phyloP scores from a whole-genome alignment of 352 stramenopile species.

The Lagenidium giganteum region DNA sequence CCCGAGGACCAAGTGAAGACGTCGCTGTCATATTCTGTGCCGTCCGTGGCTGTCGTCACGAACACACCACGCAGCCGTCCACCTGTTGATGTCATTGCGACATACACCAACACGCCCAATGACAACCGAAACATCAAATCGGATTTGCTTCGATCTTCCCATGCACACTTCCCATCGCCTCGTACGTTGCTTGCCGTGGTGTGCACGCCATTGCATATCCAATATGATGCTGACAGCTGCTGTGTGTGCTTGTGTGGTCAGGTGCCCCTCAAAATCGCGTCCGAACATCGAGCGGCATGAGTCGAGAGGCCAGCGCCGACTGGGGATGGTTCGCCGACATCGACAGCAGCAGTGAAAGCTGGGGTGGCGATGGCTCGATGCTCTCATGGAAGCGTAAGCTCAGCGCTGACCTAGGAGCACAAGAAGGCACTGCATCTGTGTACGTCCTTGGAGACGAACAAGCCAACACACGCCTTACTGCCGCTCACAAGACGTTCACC shows the following conservation, averaged over 20 bases:
- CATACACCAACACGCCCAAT: constrained; percentile 87
- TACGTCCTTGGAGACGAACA: constrained; percentile 83
- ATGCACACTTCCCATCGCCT: constrained; percentile 68
- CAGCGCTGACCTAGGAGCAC: constrained; percentile 65
- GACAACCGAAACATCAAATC: constrained; percentile 74
- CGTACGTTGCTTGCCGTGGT: constrained; percentile 24
- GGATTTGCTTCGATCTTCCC: constrained; percentile 68
- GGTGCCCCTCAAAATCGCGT: no score
- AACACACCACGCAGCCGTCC: constrained; percentile 66
- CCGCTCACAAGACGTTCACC: constrained; percentile 84
- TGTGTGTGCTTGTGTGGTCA: no score
- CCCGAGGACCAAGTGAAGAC: no score
- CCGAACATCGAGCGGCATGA: constrained; percentile 61
- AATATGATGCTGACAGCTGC: no score
- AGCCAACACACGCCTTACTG: constrained; percentile 77
- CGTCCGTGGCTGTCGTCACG: constrained; percentile 41
- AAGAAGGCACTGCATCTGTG: constrained; percentile 50
- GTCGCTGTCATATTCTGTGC: no score
- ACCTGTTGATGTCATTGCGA: constrained; percentile 82
- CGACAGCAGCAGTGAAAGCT: constrained; percentile 82
- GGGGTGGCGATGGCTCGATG: constrained; percentile 61
- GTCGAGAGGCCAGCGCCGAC: constrained; percentile 75
- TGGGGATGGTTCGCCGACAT: constrained; percentile 90
- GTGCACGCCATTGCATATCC: no score
- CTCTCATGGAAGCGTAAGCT: constrained; percentile 57